phyloP scores from a whole-genome alignment of 108 stramenopile species.

The Nitzschia sp. region DNA sequence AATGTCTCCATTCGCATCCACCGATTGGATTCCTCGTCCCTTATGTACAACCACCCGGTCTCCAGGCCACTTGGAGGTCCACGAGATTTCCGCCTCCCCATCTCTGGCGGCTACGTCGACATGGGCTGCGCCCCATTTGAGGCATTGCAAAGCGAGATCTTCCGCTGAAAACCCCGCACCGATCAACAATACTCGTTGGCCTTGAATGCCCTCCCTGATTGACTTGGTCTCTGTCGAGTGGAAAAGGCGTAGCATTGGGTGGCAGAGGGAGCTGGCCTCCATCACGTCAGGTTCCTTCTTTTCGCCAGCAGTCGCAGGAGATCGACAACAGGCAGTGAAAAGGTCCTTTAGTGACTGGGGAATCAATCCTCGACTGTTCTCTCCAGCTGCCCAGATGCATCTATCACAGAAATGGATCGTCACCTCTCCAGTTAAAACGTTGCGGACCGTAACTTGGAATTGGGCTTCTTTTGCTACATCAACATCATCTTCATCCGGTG shows the following conservation, averaged over 20 bases:
- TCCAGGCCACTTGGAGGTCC: constrained; percentile 45
- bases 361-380: constrained; percentile 43
- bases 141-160: constrained; percentile 51
- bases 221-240: constrained; percentile 45
- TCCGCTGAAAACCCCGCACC: constrained; percentile 64
- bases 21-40: constrained; percentile 1
- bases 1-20: background rate
- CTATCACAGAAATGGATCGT: constrained; percentile 43
- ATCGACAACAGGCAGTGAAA: background rate
- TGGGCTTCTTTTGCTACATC: background rate
- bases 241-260: constrained; percentile 2
- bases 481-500: constrained; percentile 21
- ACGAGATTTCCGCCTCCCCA: constrained; percentile 15
- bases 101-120: constrained; percentile 37
- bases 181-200: constrained; percentile 50
- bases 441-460: constrained; percentile 29
- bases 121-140: constrained; percentile 49
- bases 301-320: too few relatives aligned
- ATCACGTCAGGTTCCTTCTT: background rate
- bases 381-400: constrained; percentile 70
- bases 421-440: constrained; percentile 18
- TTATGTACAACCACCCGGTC: constrained; percentile 27
- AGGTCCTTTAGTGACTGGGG: constrained; percentile 18
- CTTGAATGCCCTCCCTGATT: constrained; percentile 28
- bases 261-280: background rate